Evolutionary conservation across 495 filamentous ascomycete species (phyloP).

Genomic region (Neurospora sp.): DNA sequence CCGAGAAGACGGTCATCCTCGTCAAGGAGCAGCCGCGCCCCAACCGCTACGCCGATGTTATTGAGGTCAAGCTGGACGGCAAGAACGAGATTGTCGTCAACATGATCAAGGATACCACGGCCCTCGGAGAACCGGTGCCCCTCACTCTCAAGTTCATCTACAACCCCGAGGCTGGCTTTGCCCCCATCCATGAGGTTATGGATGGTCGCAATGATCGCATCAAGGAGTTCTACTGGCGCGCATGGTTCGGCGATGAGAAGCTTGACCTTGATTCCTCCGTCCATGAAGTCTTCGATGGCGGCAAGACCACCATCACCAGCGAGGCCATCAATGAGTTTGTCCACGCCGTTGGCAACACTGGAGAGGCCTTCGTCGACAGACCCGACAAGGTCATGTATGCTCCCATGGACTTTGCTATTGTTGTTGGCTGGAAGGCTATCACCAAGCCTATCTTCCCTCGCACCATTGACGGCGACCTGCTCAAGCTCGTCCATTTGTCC

Average conservation of each 20-base stretch:
- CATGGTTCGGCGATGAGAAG: conserved; percentile 87
- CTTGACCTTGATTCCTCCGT: conserved; percentile 77
- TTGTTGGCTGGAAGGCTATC: conserved; percentile 98
- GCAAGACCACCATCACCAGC: conserved; percentile 70
- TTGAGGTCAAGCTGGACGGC: conserved; percentile 67
- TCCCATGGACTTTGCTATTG: conserved; percentile 98
- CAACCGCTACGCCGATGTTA: conserved; percentile 64
- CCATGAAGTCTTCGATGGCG: conserved; percentile 80
- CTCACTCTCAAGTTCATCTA: conserved; percentile 82
- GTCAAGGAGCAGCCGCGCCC: conserved; percentile 56
- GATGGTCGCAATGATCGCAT: conserved; percentile 87
- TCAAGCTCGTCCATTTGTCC: conserved; percentile 90
- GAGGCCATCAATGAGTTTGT: conserved; percentile 97
- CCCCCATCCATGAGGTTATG: conserved; percentile 94
- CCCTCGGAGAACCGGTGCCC: conserved; percentile 63
- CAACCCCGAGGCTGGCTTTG: conserved; percentile 86
- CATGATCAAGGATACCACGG: conserved; percentile 84
- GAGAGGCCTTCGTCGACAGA: conserved; percentile 95
- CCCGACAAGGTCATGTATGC: conserved; percentile 91
- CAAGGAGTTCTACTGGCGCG: conserved; percentile 94
- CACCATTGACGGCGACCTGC: conserved; percentile 85
- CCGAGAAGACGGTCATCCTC: conserved; percentile 66
- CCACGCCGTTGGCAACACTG: conserved; percentile 94
- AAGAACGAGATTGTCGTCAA: conserved; percentile 73
- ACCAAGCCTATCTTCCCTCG: conserved; percentile 97